These are phyloP conservation scores for Cyclocybe cylindracea DNA, from an alignment of 768 basidiomycete species.

Conservation along the genomic window DNA sequence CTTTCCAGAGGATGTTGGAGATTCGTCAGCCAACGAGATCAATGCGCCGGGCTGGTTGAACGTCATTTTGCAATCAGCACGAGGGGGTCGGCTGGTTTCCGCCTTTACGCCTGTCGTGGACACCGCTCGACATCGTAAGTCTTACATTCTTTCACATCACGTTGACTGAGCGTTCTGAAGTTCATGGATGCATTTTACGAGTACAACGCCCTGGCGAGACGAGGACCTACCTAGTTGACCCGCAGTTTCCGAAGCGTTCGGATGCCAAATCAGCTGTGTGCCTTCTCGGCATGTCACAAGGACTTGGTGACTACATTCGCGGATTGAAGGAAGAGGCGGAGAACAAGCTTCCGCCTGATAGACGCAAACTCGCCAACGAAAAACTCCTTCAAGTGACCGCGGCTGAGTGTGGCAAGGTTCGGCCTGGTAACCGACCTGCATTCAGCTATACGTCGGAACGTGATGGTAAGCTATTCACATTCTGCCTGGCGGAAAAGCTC, in stretches of 20 bases:
- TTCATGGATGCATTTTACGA: slow-evolving; percentile 65
- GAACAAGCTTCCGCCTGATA: slow-evolving; percentile 43
- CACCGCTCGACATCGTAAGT: slow-evolving; percentile 45
- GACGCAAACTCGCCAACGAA: slow-evolving; percentile 44
- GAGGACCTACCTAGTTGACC: slow-evolving; percentile 63
- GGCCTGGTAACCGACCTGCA: slow-evolving; percentile 34
- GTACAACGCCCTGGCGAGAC: slow-evolving; percentile 53
- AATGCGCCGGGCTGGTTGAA: slow-evolving; percentile 60
- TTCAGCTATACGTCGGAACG: slow-evolving; percentile 45
- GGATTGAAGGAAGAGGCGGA: slow-evolving; percentile 42
- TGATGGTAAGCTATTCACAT: slow-evolving; percentile 43
- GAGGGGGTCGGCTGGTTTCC: slow-evolving; percentile 45
- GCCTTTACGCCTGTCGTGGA: slow-evolving; percentile 46
- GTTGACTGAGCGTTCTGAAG: slow-evolving; percentile 27
- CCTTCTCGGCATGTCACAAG: slow-evolving; percentile 64
- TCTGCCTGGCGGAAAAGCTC: background rate
- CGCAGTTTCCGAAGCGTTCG: slow-evolving; percentile 54
- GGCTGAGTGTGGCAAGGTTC: slow-evolving; percentile 46
- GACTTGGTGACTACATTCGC: slow-evolving; percentile 58
- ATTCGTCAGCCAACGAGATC: slow-evolving; percentile 47
- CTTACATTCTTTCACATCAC: slow-evolving; percentile 2
- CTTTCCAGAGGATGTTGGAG: slow-evolving; percentile 54
- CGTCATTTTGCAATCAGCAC: slow-evolving; percentile 46
- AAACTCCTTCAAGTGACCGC: slow-evolving; percentile 46
- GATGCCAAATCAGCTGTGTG: slow-evolving; percentile 75